Conservation (phyloP, 257 asterid species). For the Petunia secreta region DNA sequence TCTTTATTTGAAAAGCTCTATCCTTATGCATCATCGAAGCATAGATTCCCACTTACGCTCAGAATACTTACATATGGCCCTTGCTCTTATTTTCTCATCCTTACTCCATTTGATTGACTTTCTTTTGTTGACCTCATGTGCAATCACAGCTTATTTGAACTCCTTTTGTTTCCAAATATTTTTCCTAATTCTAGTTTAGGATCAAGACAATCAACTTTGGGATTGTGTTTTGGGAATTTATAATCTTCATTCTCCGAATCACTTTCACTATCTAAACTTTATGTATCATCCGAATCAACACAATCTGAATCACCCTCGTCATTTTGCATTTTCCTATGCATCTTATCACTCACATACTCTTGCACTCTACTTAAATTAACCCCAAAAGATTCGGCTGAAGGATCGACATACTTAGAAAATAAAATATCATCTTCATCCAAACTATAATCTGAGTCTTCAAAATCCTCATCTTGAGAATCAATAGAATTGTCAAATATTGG, state of each 20-base stretch:
- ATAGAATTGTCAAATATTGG: not conserved
- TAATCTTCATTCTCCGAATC: not conserved
- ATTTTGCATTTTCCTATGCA: not conserved
- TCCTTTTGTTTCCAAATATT: not conserved
- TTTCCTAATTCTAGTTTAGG: not conserved
- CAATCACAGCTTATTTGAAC: not conserved
- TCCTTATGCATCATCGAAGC: not conserved
- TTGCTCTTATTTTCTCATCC: not conserved
- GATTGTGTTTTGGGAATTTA: not conserved
- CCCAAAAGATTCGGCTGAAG: not conserved
- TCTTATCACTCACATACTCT: not conserved
- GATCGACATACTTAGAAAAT: not conserved
- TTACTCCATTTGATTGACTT: not conserved
- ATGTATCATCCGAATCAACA: not conserved
- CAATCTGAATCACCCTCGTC: not conserved
- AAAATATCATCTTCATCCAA: not conserved
- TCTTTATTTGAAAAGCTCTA: not conserved
- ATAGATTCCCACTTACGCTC: not conserved
- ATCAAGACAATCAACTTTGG: not conserved
- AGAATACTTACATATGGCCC: not conserved
- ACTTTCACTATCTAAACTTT: not conserved
- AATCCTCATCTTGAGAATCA: not conserved
- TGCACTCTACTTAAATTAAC: not conserved
- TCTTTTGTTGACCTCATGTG: not conserved
- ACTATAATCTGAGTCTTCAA: not conserved